Evolutionary conservation across 2,329 filamentous ascomycete genomes (phyloP).

Genomic region (Diaporthe capsici): DNA sequence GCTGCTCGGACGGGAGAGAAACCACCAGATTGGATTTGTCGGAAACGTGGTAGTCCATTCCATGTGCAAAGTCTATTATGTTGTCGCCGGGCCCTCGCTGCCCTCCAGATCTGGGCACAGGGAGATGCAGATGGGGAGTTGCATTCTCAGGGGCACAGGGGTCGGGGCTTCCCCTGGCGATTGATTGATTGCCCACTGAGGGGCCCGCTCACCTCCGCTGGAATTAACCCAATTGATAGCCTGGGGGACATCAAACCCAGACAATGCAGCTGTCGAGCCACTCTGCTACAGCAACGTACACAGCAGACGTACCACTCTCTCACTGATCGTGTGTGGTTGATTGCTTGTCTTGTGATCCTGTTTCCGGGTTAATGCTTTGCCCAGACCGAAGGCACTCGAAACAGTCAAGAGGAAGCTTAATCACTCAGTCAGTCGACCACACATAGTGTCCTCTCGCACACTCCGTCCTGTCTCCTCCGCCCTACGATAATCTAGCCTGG

Average conservation of each 20-base stretch:
- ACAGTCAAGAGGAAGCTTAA: slow-evolving; percentile 1
- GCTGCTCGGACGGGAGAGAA: slow-evolving; percentile 12
- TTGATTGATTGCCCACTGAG: slow-evolving; percentile 18
- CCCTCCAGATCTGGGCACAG: neutral
- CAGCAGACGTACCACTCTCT: neutral
- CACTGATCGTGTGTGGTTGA: neutral
- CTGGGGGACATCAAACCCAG: slow-evolving; percentile 11
- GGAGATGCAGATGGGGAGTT: slow-evolving; percentile 9
- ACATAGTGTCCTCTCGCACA: neutral
- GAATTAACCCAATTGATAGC: slow-evolving; percentile 13
- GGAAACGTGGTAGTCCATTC: slow-evolving; percentile 12
- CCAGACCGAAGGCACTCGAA: slow-evolving; percentile 9
- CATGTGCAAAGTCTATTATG: neutral
- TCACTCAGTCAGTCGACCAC: neutral
- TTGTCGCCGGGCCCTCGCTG: neutral
- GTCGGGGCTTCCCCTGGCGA: neutral
- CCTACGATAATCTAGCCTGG: neutral
- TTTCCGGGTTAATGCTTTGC: neutral
- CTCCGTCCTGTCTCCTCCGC: neutral
- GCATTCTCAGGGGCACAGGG: slow-evolving; percentile 26
- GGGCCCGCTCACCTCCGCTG: slow-evolving; percentile 3
- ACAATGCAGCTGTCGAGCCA: slow-evolving; percentile 5
- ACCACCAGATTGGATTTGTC: slow-evolving; percentile 27
- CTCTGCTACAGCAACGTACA: neutral
- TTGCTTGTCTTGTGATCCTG: neutral